Evolutionary conservation across 192 early-diverging fungal genomes (phyloP).

Genomic region (Coemansia pectinata): DNA sequence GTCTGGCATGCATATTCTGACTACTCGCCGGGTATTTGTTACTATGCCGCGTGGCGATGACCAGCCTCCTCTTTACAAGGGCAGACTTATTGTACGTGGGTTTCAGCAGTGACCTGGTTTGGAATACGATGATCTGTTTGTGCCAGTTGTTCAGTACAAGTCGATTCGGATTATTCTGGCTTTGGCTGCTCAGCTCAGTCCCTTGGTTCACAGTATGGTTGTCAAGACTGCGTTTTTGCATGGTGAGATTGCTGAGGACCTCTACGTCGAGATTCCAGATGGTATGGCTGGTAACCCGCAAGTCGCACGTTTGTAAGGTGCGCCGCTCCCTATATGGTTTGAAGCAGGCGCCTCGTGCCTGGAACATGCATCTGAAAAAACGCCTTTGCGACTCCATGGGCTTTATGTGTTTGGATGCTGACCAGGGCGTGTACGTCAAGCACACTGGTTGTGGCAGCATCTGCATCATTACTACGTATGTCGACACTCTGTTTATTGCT

Average conservation of each 20-base stretch:
- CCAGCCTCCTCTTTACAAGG: neutral
- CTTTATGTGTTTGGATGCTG: neutral
- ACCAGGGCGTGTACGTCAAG: neutral
- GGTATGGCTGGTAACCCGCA: neutral
- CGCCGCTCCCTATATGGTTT: constrained; percentile 1
- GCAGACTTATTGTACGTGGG: neutral
- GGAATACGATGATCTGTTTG: constrained; percentile 6
- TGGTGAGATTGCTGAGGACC: constrained; percentile 5
- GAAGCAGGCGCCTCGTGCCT: constrained; percentile 6
- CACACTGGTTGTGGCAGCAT: neutral
- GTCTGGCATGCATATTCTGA: neutral
- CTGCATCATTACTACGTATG: neutral
- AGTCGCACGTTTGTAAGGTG: neutral
- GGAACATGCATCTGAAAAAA: neutral
- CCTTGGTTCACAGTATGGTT: neutral
- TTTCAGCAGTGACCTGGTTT: neutral
- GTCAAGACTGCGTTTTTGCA: constrained; percentile 12
- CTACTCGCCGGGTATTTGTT: constrained; percentile 5
- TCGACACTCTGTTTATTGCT: constrained; percentile 1
- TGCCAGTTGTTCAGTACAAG: constrained; percentile 8
- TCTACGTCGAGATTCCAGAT: constrained; percentile 2
- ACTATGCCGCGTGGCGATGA: neutral
- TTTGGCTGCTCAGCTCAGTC: neutral
- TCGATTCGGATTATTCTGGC: neutral
- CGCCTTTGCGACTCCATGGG: neutral